Conservation (phyloP, 257 asterid genomes). For the Primulina huaijiensis region DNA sequence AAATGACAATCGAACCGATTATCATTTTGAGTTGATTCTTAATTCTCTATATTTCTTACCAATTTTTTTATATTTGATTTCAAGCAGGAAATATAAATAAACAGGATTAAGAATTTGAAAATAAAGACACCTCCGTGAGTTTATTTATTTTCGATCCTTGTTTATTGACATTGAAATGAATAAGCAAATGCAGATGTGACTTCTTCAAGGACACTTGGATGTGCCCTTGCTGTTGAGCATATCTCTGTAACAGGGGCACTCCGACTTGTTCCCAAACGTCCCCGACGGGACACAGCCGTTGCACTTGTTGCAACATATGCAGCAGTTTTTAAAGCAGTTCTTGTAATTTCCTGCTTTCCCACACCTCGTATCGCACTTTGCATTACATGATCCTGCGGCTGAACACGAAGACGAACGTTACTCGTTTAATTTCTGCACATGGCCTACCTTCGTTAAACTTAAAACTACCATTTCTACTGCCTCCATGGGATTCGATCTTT, state of each 20-base stretch:
- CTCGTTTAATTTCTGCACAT: no score
- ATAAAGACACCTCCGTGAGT: background rate
- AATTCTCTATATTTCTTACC: no score
- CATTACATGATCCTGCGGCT: constrained; percentile 24
- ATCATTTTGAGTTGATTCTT: no score
- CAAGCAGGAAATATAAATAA: no score
- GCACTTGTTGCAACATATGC: constrained; percentile 41
- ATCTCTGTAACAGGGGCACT: constrained; percentile 40
- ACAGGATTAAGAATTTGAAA: background rate
- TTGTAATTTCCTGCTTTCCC: constrained; percentile 33
- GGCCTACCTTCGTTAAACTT: no score
- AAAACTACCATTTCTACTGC: no score
- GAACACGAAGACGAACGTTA: no score
- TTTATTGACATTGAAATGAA: background rate
- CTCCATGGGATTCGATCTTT: no score
- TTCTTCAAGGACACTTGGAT: constrained; percentile 40
- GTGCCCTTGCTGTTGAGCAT: constrained; percentile 41
- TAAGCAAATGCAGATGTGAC: background rate
- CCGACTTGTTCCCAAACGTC: constrained; percentile 42
- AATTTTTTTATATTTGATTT: no score
- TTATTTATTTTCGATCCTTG: background rate
- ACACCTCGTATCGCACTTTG: constrained; percentile 36
- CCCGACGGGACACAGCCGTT: constrained; percentile 44
- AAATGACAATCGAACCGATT: no score
- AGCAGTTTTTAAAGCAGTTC: constrained; percentile 42